Evolutionary conservation across 768 basidiomycete species (phyloP).

Genomic region (Pleurotus platypus): DNA sequence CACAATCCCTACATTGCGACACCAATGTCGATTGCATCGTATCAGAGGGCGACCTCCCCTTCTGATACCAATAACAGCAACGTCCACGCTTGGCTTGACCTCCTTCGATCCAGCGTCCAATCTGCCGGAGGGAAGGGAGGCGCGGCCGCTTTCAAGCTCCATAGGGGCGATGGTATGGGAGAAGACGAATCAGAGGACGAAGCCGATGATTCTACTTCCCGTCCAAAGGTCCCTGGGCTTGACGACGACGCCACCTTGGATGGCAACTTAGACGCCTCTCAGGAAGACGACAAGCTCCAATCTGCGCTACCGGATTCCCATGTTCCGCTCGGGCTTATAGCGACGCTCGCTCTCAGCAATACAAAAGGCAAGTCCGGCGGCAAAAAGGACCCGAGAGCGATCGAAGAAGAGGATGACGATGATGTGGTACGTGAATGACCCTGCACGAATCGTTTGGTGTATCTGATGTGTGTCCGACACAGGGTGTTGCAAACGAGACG

Average conservation of each 20-base stretch:
- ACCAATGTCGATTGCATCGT: conserved; percentile 75
- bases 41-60: conserved; percentile 73
- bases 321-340: conserved; percentile 74
- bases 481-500: conserved; percentile 79
- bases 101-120: conserved; percentile 57
- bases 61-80: conserved; percentile 67
- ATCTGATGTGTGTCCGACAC: background rate
- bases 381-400: conserved; percentile 33
- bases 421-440: conserved; percentile 44
- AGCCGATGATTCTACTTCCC: conserved; percentile 20
- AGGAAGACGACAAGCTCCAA: conserved; percentile 42
- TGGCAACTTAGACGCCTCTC: conserved; percentile 21
- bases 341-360: conserved; percentile 64
- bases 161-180: conserved; percentile 26
- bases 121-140: conserved; percentile 40
- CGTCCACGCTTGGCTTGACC: conserved; percentile 74
- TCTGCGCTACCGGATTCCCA: conserved; percentile 62
- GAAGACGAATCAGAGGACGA: conserved; percentile 43
- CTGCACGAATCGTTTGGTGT: conserved; percentile 8
- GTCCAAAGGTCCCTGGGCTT: background rate
- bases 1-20: conserved; percentile 82
- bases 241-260: conserved; percentile 25
- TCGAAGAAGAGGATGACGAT: conserved; percentile 50
- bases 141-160: conserved; percentile 40
- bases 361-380: conserved; percentile 24